phyloP scores from a whole-genome alignment of 2,329 filamentous ascomycete genomes.

The Paracoccidioides brasiliensis region DNA sequence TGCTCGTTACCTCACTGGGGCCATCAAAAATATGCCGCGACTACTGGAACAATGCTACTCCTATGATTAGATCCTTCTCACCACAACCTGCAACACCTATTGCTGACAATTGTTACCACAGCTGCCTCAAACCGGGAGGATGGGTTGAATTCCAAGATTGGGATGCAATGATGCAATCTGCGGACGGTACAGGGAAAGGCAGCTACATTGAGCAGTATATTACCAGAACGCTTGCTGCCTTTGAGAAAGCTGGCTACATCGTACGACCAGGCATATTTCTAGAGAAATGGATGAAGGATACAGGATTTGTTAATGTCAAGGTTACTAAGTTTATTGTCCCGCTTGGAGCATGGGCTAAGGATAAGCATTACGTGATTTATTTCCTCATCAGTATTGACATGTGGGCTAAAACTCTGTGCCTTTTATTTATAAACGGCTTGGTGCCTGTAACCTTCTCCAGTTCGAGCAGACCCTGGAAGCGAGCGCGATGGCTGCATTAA shows the following conservation, averaged over 20 bases:
- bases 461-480: constrained; percentile 1
- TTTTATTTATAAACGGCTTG: neutral
- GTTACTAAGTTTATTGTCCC: constrained; percentile 12
- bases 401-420: neutral
- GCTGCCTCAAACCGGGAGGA: constrained; percentile 26
- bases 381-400: neutral
- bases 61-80: constrained; percentile 21
- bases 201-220: constrained; percentile 2
- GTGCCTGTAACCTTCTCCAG: constrained; percentile 1
- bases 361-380: constrained; percentile 10
- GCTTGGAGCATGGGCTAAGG: constrained; percentile 17
- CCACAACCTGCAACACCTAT: neutral
- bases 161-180: constrained; percentile 8
- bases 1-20: constrained; percentile 43
- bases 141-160: constrained; percentile 30
- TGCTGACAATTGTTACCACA: neutral
- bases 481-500: constrained; percentile 2
- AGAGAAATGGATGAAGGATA: constrained; percentile 12
- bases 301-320: constrained; percentile 15
- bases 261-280: constrained; percentile 4
- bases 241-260: constrained; percentile 1
- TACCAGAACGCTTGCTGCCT: neutral
- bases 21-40: constrained; percentile 42
- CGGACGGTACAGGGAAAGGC: neutral
- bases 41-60: constrained; percentile 36